phyloP scores from a whole-genome alignment of 495 filamentous ascomycete genomes.

The Bathelium albidoporum region DNA sequence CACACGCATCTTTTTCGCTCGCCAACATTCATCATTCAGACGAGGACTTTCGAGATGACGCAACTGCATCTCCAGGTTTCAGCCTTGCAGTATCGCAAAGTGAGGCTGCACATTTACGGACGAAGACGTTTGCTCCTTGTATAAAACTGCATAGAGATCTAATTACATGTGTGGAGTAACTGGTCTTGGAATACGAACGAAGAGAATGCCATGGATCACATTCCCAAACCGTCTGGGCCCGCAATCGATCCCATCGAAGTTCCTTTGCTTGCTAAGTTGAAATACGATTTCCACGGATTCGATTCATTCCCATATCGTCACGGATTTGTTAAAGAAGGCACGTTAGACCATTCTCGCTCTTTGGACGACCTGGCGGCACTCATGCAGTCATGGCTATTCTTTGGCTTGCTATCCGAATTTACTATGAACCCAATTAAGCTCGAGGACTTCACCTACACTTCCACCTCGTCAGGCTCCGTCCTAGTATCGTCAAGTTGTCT shows the following conservation, averaged over 20 bases:
- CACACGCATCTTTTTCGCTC: background rate
- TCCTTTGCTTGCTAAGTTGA: background rate
- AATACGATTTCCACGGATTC: background rate
- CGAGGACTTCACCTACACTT: background rate
- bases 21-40: no score
- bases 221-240: background rate
- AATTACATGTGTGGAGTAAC: no score
- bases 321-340: background rate
- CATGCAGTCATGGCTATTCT: conserved; percentile 1
- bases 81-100: no score
- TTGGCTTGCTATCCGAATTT: background rate
- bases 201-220: conserved; percentile 1
- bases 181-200: no score
- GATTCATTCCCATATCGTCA: background rate
- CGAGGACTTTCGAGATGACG: no score
- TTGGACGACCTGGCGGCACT: background rate
- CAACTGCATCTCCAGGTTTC: no score
- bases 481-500: background rate
- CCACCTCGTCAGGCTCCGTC: background rate
- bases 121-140: no score
- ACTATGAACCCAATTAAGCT: background rate
- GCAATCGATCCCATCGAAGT: background rate
- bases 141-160: no score
- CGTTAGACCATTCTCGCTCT: background rate
- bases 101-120: no score